Percentiles rank a stretch among this genome's conserved stretches.
These are phyloP conservation scores for Suillus paluster DNA, from an alignment of 768 basidiomycete species.

Conservation along the genomic window DNA sequence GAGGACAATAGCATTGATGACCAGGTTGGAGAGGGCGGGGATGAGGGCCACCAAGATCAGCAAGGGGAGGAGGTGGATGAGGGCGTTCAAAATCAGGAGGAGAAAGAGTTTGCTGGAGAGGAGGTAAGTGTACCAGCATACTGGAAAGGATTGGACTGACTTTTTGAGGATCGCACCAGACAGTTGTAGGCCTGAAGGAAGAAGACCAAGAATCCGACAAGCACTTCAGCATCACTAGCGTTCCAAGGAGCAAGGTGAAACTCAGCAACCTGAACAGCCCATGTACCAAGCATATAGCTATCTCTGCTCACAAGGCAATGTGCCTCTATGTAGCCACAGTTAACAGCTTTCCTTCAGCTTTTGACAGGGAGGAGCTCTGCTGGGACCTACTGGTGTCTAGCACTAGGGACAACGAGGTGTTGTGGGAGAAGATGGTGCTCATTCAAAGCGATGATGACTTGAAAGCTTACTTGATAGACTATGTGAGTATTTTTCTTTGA, in stretches of 20 bases:
- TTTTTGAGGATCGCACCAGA: not conserved
- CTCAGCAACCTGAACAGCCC: not conserved
- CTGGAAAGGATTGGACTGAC: not conserved
- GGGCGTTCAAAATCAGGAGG: not conserved
- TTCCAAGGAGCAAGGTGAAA: not conserved
- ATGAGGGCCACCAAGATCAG: not conserved
- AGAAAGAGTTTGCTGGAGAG: not conserved
- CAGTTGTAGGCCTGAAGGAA: no score
- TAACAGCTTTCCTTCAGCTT: not conserved
- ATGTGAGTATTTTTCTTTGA: not conserved
- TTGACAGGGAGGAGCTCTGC: not conserved
- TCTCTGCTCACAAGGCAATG: not conserved
- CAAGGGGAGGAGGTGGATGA: not conserved
- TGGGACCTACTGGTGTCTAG: not conserved
- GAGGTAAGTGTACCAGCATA: not conserved
- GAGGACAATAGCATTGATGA: not conserved
- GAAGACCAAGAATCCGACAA: no score
- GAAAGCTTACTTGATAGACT: not conserved
- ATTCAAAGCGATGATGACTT: not conserved
- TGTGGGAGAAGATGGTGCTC: not conserved
- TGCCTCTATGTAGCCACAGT: not conserved
- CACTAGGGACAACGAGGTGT: not conserved
- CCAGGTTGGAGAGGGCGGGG: not conserved
- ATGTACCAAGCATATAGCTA: not conserved
- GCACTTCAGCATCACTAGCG: not conserved